A percentile compares a stretch with the other conserved stretches of the same genome.
Conservation (phyloP, 441 rosid genomes). For the Erodium trifolium region DNA sequence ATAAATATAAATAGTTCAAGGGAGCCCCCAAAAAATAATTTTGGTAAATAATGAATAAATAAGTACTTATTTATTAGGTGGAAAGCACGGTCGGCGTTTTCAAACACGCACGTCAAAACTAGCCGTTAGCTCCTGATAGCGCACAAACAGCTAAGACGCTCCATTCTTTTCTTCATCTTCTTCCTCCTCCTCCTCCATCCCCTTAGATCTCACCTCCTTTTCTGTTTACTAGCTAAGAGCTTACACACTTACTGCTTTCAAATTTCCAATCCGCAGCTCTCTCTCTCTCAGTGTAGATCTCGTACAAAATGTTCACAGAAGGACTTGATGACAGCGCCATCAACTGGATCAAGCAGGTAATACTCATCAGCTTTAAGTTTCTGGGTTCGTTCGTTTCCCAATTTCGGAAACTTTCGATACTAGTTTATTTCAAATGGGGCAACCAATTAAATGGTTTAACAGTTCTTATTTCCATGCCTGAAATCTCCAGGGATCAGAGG, state of each 20-base stretch:
- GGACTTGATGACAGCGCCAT: slow-evolving; percentile 54
- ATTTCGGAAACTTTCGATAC: background rate
- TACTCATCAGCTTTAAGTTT: background rate
- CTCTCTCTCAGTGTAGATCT: background rate
- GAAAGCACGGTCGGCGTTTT: background rate
- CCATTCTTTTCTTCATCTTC: background rate
- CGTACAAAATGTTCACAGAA: slow-evolving; percentile 42
- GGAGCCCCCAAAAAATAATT: no score
- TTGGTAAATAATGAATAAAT: no score
- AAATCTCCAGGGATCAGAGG: slow-evolving; percentile 33
- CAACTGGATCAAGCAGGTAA: slow-evolving; percentile 67
- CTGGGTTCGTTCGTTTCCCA: background rate
- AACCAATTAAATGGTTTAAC: background rate
- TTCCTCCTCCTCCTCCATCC: background rate
- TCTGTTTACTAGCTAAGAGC: background rate
- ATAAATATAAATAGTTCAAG: no score
- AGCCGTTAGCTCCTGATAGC: background rate
- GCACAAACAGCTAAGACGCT: background rate
- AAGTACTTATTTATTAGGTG: background rate
- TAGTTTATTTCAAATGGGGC: background rate
- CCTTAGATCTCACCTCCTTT: background rate
- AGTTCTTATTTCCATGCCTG: background rate
- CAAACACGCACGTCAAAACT: background rate
- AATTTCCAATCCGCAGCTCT: background rate
- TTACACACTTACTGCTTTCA: background rate